Evolutionary conservation across 1,284 basidiomycete species (phyloP), one percentile per base, ranked within the genome.

Genomic region (Ceratobasidium sp.): DNA sequence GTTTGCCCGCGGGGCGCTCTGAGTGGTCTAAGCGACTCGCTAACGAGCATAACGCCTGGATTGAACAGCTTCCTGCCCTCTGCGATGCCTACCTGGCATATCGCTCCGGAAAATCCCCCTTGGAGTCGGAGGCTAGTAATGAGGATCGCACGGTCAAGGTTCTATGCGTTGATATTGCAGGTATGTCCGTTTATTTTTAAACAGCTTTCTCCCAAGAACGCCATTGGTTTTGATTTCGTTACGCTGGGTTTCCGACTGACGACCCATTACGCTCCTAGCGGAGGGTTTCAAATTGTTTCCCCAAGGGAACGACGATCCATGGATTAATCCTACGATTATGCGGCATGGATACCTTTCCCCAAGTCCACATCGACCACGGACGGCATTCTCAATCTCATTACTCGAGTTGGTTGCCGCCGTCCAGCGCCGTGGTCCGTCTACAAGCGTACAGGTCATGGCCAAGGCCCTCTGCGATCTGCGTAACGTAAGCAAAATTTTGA

Each of bases 401-500:
- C 77, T 85, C 0, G 81, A 85, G 51, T 77, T 84, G 0, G 82
- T 81, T 71, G 79, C 77, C 7, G 23, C 60, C 2, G 63, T 84
- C 8, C 77, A 80, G 0, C 75, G 81, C 0, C 76, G 76, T 26
- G 81, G 82, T 28, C 76, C 84, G 0, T 83, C 81, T 0, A 82
- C 82, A 63, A 84, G 83, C 75, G 75, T 82, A 1, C 82, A 86
- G 76, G 82, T 82, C 0, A 84, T 84, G 61, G 76, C 81, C 0
- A 82, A 83, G 61, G 80, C 83, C 0, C 11, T 85, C 0, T 84
- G 84, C 77, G 80, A 85, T 77, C 28, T 81, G 0, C 84, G 84
- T 58, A 74, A 68, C 37, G 82, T 84, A 78, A 49, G 80, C 39
- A 13, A 13, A 42, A 42, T 13, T 6, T 42, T 42, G 39, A 13